Conservation (phyloP, 2,329 filamentous ascomycete species). For the Penicillium sp. region DNA sequence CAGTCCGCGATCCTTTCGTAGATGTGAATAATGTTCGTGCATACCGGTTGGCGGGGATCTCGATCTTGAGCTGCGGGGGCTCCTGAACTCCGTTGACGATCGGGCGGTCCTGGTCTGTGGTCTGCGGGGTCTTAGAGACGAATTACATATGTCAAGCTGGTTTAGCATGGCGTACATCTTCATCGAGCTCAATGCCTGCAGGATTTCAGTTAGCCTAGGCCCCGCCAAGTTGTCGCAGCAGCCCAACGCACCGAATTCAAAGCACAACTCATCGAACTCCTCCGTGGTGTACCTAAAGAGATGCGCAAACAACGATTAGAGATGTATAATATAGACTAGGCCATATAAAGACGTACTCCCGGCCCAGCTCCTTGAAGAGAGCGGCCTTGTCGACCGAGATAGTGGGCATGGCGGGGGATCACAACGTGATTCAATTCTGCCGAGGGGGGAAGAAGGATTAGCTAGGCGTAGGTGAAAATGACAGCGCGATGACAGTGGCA, state of each 20-base stretch:
- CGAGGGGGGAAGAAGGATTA: background rate
- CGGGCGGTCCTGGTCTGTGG: slow-evolving; percentile 67
- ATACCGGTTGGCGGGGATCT: slow-evolving; percentile 91
- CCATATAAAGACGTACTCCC: slow-evolving; percentile 59
- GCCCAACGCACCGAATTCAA: slow-evolving; percentile 71
- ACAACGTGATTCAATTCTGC: slow-evolving; percentile 22
- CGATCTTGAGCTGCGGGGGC: slow-evolving; percentile 91
- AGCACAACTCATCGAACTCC: slow-evolving; percentile 95
- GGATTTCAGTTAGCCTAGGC: slow-evolving; percentile 28
- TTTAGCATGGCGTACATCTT: slow-evolving; percentile 53
- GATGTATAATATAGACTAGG: slow-evolving; percentile 5
- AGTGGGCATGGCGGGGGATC: slow-evolving; percentile 71
- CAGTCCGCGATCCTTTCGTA: slow-evolving; percentile 17
- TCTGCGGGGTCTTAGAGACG: slow-evolving; percentile 42
- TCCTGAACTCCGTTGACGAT: slow-evolving; percentile 74
- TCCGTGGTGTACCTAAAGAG: slow-evolving; percentile 71
- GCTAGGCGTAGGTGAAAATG: background rate
- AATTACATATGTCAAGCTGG: slow-evolving; percentile 19
- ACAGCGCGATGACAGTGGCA: background rate
- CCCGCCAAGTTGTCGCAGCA: slow-evolving; percentile 17
- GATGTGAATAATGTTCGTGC: slow-evolving; percentile 25
- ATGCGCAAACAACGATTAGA: slow-evolving; percentile 10
- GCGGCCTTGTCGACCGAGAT: slow-evolving; percentile 94
- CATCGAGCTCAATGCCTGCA: slow-evolving; percentile 81
- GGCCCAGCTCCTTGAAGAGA: slow-evolving; percentile 86